Conservation (phyloP, 805 yeast species). For the Scheffersomyces stipitis region DNA sequence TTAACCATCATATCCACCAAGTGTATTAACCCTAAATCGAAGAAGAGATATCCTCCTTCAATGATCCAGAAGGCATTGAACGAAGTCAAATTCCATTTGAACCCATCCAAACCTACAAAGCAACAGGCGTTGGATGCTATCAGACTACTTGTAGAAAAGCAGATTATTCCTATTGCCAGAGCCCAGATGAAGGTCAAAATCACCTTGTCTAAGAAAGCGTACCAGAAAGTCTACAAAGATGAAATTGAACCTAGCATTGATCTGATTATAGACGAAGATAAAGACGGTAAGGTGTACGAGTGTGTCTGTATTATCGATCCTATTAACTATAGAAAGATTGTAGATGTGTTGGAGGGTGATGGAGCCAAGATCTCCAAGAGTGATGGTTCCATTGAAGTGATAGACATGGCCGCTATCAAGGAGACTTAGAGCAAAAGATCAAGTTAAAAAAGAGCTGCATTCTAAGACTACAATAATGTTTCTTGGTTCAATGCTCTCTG, state of each 20-base stretch:
- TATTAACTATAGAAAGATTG: conserved; percentile 69
- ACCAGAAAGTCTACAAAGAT: conserved; percentile 35
- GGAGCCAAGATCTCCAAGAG: conserved; percentile 46
- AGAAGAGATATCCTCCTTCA: conserved; percentile 90
- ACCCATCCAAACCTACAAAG: conserved; percentile 74
- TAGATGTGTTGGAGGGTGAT: conserved; percentile 55
- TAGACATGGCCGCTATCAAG: conserved; percentile 85
- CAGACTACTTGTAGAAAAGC: conserved; percentile 68
- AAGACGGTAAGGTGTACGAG: conserved; percentile 43
- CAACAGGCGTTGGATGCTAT: conserved; percentile 91
- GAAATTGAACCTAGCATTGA: conserved; percentile 36
- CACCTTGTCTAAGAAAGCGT: conserved; percentile 54
- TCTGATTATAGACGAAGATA: conserved; percentile 37
- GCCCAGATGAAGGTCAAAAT: conserved; percentile 89
- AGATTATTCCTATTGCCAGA: conserved; percentile 88
- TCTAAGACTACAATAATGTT: too few relatives aligned
- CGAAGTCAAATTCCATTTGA: conserved; percentile 76
- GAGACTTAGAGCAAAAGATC: conserved; percentile 24
- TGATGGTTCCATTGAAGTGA: conserved; percentile 72
- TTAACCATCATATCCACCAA: conserved; percentile 81
- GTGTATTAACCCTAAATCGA: conserved; percentile 86
- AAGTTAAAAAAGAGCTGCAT: not conserved
- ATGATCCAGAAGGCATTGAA: conserved; percentile 86
- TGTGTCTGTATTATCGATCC: conserved; percentile 78
- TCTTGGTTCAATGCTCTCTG: too few relatives aligned